Evolutionary conservation across 371 early-diverging fungal species (phyloP), one percentile per base, ranked within the genome.

Genomic region (Lichtheimia ramosa): DNA sequence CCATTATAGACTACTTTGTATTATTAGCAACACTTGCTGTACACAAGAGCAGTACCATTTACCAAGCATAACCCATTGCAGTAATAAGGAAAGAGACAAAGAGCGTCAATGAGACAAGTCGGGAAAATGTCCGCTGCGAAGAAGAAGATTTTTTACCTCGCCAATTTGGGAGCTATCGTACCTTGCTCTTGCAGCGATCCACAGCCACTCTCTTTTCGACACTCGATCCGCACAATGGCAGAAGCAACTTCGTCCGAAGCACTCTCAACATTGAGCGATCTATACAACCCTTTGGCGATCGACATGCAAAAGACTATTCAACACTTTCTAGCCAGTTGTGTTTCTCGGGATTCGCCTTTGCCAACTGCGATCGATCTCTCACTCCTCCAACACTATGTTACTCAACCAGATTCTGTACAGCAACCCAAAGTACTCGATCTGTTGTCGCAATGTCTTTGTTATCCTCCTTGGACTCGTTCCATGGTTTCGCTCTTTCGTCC

Each of bases 401-500:
- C 25, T 24, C 48, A 64, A 55, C 68, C 68, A 7, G 48, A 43
- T 5, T 34, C 42, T 20, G 63, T 61, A 12, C 28, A 55, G 12
- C 54, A 53, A 56, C 51, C 68, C 7, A 24, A 58, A 6, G 55
- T 76, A 27, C 71, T 79, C 23, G 70, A 79, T 48, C 62, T 61
- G 6, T 49, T 79, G 2, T 68, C 80, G 10, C 67, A 63, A 58
- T 64, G 65, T 18, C 69, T 79, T 64, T 62, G 76, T 48, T 59
- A 70, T 43, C 66, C 72, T 12, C 43, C 60, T 28, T 69, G 67
- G 66, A 79, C 80, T 0, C 50, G 63, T 0, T 53, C 51, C 18
- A 74, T 92, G 41, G 81, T 88, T 6, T 62, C 72, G 39, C 68
- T 82, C 12, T 91, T 86, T 62, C 78, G 96, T 43, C 92, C 94